Percentiles rank a stretch among this genome's conserved stretches.
Evolutionary conservation across 306 rosid genomes (phyloP).

Genomic region (Prunus mongolica): DNA sequence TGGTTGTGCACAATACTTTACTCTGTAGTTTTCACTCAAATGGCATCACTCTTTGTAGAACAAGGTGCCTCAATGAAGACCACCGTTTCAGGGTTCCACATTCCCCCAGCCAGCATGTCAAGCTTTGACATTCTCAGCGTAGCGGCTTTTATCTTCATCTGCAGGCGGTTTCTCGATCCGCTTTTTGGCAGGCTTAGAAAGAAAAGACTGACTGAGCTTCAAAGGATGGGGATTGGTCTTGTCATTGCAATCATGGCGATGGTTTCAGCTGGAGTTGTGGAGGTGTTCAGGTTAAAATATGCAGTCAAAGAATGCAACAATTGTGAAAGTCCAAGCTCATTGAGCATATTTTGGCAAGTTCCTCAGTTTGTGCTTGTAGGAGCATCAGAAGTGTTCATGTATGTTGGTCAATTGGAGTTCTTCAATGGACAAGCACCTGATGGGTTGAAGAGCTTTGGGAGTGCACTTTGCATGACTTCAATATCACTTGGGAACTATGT

Average conservation of each 20-base stretch:
- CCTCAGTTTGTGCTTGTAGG: conserved; percentile 72
- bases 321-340: conserved; percentile 46
- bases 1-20: conserved; percentile 79
- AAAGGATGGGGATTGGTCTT: conserved; percentile 83
- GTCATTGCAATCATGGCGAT: conserved; percentile 61
- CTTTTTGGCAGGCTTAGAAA: conserved; percentile 15
- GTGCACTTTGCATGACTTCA: conserved; percentile 82
- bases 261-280: conserved; percentile 67
- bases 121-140: conserved; percentile 78
- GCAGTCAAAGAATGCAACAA: conserved; percentile 24
- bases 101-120: conserved; percentile 91
- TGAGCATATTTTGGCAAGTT: conserved; percentile 70
- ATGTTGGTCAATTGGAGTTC: conserved; percentile 75
- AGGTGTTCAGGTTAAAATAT: conserved; percentile 42
- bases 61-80: conserved; percentile 82
- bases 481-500: conserved; percentile 76
- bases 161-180: conserved; percentile 53
- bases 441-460: conserved; percentile 77
- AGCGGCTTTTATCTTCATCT: conserved; percentile 58
- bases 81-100: conserved; percentile 44
- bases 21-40: conserved; percentile 83
- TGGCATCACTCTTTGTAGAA: conserved; percentile 82
- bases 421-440: conserved; percentile 79
- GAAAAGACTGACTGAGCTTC: conserved; percentile 56
- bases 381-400: conserved; percentile 85